phyloP scores from a whole-genome alignment of 2,329 filamentous ascomycete genomes.

The Whalleya microplaca region DNA sequence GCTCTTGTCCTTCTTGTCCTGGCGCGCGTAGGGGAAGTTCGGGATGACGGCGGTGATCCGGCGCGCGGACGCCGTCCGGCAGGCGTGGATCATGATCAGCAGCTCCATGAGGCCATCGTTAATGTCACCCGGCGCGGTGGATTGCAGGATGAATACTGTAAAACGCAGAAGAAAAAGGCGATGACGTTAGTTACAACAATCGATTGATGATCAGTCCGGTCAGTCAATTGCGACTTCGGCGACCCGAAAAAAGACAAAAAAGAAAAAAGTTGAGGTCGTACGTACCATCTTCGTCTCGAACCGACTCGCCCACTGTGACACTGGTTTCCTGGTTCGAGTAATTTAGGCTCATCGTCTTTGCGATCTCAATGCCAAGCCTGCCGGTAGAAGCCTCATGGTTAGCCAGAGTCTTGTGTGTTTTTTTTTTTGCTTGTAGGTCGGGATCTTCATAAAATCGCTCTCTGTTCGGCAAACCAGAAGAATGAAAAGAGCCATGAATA shows the following conservation, averaged over 20 bases:
- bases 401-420: constrained; percentile 6
- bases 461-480: constrained; percentile 4
- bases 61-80: constrained; percentile 69
- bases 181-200: too few relatives aligned
- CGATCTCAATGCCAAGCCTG: constrained; percentile 76
- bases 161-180: too few relatives aligned
- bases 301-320: constrained; percentile 93
- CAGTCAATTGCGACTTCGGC: constrained; percentile 61
- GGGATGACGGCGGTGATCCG: constrained; percentile 95
- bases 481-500: constrained; percentile 27
- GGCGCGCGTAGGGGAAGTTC: constrained; percentile 94
- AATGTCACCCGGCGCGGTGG: constrained; percentile 91
- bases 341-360: constrained; percentile 79
- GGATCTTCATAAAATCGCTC: constrained; percentile 18
- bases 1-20: constrained; percentile 95
- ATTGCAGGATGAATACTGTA: constrained; percentile 89
- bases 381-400: constrained; percentile 15
- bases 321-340: constrained; percentile 88
- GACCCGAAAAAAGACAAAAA: background rate
- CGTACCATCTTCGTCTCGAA: constrained; percentile 86
- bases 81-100: constrained; percentile 97
- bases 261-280: constrained; percentile 52
- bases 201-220: constrained; percentile 8
- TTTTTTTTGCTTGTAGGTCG: constrained; percentile 4
- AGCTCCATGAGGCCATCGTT: constrained; percentile 99